Evolutionary conservation across 768 basidiomycete genomes (phyloP).

Genomic region (Xerocomus potaroensis): DNA sequence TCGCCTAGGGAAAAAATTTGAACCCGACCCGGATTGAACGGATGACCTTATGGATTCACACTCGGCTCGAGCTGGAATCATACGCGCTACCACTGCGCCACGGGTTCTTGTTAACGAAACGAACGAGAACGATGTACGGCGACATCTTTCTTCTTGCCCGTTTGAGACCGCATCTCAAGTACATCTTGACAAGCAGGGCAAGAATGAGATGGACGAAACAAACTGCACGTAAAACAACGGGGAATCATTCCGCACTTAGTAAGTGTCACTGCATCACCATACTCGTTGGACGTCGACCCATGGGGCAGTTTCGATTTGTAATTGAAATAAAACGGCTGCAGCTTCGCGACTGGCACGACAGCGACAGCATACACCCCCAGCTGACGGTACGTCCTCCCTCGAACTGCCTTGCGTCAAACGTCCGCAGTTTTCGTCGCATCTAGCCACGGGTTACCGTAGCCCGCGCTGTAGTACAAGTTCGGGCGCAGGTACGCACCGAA

Average conservation of each 20-base stretch:
- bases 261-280: background rate
- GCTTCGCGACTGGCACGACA: no score
- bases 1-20: conserved; percentile 28
- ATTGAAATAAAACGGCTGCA: no score
- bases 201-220: conserved; percentile 3
- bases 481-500: no score
- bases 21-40: conserved; percentile 45
- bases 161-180: no score
- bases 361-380: no score
- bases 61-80: conserved; percentile 32
- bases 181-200: no score
- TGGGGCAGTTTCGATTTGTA: background rate
- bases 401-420: no score
- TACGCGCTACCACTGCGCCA: conserved; percentile 39
- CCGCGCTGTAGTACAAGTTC: no score
- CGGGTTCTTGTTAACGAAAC: conserved; percentile 21
- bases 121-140: background rate
- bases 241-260: conserved; percentile 6
- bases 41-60: conserved; percentile 42
- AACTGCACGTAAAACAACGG: conserved; percentile 20
- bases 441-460: no score
- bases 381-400: no score
- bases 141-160: no score
- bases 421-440: no score
- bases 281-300: background rate